A percentile compares a stretch with the other conserved stretches of the same genome.
Conservation (phyloP, 2,329 filamentous ascomycete species). For the Monosporascus sp. region DNA sequence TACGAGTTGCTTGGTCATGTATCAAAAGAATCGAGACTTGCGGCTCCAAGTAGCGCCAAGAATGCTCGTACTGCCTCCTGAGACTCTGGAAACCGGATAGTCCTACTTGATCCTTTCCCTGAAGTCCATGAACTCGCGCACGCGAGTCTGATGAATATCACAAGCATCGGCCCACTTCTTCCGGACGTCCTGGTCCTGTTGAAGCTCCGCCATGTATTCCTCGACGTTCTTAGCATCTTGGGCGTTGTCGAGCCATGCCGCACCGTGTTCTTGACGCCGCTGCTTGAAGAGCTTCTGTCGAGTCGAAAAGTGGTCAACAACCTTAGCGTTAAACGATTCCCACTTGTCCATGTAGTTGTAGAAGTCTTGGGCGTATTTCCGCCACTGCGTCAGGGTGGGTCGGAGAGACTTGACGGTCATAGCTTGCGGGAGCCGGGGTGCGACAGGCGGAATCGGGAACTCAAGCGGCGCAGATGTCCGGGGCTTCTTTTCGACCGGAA, state of each 20-base stretch:
- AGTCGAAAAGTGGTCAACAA: slow-evolving; percentile 51
- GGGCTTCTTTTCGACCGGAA: slow-evolving; percentile 30
- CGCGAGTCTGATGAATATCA: slow-evolving; percentile 52
- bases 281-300: slow-evolving; percentile 39
- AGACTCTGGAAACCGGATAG: not conserved
- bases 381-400: slow-evolving; percentile 38
- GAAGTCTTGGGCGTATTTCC: slow-evolving; percentile 48
- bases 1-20: no score
- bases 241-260: slow-evolving; percentile 37
- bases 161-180: slow-evolving; percentile 55
- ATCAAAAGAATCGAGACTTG: no score
- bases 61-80: no score
- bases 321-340: slow-evolving; percentile 43
- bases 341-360: slow-evolving; percentile 48
- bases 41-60: no score
- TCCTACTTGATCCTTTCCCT: slow-evolving; percentile 36
- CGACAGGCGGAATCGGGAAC: slow-evolving; percentile 44
- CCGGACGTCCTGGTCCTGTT: slow-evolving; percentile 59
- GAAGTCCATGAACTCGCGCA: slow-evolving; percentile 51
- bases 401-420: slow-evolving; percentile 38
- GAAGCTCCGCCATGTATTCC: slow-evolving; percentile 54
- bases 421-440: slow-evolving; percentile 41
- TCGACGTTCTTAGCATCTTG: slow-evolving; percentile 35
- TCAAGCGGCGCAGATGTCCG: slow-evolving; percentile 29
- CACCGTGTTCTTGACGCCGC: slow-evolving; percentile 35